A percentile compares a stretch with the other conserved stretches of the same genome.
phyloP scores from a whole-genome alignment of 345 rosid species.

The Zanthoxylum bungeanum region DNA sequence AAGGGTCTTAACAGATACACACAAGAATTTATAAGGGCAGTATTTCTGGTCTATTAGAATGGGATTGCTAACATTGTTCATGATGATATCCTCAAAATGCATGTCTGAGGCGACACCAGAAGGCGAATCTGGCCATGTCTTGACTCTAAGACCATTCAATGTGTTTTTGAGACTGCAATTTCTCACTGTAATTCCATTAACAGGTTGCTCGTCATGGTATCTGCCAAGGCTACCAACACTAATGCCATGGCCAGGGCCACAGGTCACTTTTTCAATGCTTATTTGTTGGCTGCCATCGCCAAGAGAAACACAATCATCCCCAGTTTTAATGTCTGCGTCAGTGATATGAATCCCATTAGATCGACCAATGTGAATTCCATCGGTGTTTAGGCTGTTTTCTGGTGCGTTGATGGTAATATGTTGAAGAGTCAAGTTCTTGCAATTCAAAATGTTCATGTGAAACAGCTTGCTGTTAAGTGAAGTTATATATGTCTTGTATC shows the following conservation, averaged over 20 bases:
- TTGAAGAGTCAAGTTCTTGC: slow-evolving; percentile 39
- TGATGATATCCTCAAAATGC: slow-evolving; percentile 45
- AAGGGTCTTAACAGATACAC: too few species aligned
- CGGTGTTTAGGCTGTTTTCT: slow-evolving; percentile 43
- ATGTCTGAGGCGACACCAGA: slow-evolving; percentile 30
- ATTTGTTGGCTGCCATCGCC: slow-evolving; percentile 8
- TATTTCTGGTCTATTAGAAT: slow-evolving; percentile 50
- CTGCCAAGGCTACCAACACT: too few species aligned
- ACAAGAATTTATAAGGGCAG: slow-evolving; percentile 26
- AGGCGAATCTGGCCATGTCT: slow-evolving; percentile 51
- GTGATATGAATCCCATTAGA: slow-evolving; percentile 29
- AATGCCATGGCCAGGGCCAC: too few species aligned
- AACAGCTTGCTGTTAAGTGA: slow-evolving; percentile 46
- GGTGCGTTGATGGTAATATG: slow-evolving; percentile 34
- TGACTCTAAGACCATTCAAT: slow-evolving; percentile 51
- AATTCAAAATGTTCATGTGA: slow-evolving; percentile 35
- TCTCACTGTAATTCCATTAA: slow-evolving; percentile 35
- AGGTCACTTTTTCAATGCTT: slow-evolving; percentile 12
- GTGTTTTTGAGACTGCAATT: slow-evolving; percentile 38
- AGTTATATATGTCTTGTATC: slow-evolving; percentile 27
- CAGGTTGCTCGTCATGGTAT: slow-evolving; percentile 21
- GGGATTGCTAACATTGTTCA: slow-evolving; percentile 51
- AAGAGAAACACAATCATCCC: too few species aligned
- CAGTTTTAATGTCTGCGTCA: slow-evolving; percentile 14
- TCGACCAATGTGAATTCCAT: slow-evolving; percentile 54